Percentiles rank a stretch among this genome's conserved stretches.
Conservation (phyloP, 441 rosid genomes). For the Adansonia madagascariensis region DNA sequence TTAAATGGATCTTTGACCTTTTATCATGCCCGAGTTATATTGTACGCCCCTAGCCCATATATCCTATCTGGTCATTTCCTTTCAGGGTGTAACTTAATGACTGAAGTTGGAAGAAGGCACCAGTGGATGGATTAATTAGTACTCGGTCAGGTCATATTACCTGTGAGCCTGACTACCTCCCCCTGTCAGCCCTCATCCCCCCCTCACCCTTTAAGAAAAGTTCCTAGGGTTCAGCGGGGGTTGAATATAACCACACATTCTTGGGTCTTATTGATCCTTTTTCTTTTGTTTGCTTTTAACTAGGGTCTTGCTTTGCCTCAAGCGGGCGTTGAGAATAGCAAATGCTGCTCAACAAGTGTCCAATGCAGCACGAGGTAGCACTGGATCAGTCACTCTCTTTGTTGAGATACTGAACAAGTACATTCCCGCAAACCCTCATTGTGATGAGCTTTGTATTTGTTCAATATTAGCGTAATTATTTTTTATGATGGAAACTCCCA, state of each 20-base stretch:
- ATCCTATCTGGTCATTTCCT: background rate
- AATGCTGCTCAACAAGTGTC: conserved; percentile 94
- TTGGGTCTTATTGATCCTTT: background rate
- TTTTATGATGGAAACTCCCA: conserved; percentile 10
- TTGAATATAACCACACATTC: background rate
- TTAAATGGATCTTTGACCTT: background rate
- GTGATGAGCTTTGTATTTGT: background rate
- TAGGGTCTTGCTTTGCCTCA: conserved; percentile 91
- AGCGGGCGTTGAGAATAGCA: conserved; percentile 94
- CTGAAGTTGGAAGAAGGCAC: background rate
- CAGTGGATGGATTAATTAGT: background rate
- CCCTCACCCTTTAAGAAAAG: background rate
- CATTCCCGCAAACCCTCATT: conserved; percentile 14
- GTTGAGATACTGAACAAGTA: conserved; percentile 98
- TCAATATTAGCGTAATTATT: background rate
- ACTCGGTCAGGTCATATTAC: background rate
- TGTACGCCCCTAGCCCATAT: background rate
- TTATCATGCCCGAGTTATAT: background rate
- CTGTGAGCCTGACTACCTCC: background rate
- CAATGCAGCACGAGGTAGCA: conserved; percentile 68
- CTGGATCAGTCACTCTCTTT: conserved; percentile 78
- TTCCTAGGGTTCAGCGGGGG: background rate
- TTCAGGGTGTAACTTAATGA: background rate
- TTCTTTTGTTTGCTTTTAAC: background rate
- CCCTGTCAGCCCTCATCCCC: background rate